Conservation (phyloP, 495 filamentous ascomycete genomes). For the Pyronema omphalodes region DNA sequence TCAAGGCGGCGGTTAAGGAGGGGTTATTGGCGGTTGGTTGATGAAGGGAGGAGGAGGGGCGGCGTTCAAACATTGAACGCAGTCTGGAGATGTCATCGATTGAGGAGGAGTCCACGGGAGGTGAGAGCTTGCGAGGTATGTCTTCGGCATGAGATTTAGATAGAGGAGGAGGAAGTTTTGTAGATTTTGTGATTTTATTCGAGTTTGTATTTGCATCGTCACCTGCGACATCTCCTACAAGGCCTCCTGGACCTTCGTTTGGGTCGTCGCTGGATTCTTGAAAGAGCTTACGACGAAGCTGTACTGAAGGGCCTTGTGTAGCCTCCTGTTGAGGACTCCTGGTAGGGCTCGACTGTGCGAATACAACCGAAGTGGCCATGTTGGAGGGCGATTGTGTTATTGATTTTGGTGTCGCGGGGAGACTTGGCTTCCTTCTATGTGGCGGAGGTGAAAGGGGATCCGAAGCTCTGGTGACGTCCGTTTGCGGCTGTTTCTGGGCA, state of each 20-base stretch:
- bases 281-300: constrained; percentile 5
- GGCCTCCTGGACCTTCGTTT: not conserved
- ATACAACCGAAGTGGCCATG: not conserved
- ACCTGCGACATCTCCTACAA: not conserved
- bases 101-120: constrained; percentile 8
- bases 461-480: no score
- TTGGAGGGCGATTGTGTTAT: not conserved
- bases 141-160: no score
- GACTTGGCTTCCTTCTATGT: not conserved
- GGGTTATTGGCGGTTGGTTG: constrained; percentile 9
- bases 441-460: not conserved
- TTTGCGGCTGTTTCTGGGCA: no score
- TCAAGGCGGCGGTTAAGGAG: constrained; percentile 17
- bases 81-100: constrained; percentile 12
- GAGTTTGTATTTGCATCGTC: not conserved
- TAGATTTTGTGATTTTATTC: not conserved
- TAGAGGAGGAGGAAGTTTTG: not conserved
- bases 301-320: not conserved
- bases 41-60: constrained; percentile 10
- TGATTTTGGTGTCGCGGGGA: not conserved
- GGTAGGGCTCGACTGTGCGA: not conserved
- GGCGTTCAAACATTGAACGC: constrained; percentile 14
- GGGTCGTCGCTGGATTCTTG: not conserved
- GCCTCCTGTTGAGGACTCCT: not conserved
- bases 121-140: no score